Conservation (phyloP, 768 basidiomycete species). For the Royoungia palumana region DNA sequence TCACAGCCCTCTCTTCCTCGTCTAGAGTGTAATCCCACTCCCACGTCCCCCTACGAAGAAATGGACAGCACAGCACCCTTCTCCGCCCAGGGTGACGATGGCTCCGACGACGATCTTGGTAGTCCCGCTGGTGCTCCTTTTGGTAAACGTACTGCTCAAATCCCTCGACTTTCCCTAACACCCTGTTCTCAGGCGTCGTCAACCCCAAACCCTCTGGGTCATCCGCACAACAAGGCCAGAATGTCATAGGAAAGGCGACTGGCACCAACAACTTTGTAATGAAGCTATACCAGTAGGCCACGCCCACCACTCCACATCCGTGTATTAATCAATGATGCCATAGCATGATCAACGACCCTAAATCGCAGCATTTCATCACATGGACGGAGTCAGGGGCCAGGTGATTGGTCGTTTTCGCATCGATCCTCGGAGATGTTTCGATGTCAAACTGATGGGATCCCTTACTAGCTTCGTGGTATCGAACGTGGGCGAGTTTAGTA, state of each 20-base stretch:
- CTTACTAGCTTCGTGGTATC: conserved; percentile 68
- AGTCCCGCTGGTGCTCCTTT: conserved; percentile 9
- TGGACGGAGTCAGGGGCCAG: conserved; percentile 83
- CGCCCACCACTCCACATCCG: background rate
- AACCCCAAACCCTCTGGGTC: conserved; percentile 16
- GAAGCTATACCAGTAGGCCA: conserved; percentile 78
- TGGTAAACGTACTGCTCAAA: background rate
- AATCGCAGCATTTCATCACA: conserved; percentile 73
- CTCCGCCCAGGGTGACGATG: conserved; percentile 19
- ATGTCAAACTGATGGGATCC: background rate
- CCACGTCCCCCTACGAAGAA: conserved; percentile 51
- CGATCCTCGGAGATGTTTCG: background rate
- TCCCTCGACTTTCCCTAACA: background rate
- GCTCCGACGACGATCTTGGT: conserved; percentile 25
- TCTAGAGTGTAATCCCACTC: conserved; percentile 29
- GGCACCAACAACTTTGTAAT: conserved; percentile 80
- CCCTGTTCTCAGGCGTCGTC: conserved; percentile 1
- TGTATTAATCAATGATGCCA: background rate
- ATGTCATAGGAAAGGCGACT: conserved; percentile 62
- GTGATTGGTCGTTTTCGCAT: conserved; percentile 21
- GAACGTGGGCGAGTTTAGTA: conserved; percentile 82
- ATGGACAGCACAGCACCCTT: conserved; percentile 45
- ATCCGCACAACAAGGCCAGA: conserved; percentile 40
- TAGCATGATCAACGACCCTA: conserved; percentile 86
- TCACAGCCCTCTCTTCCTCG: conserved; percentile 17